A percentile compares a stretch with the other conserved stretches of the same genome.
Conservation (phyloP, 2,329 filamentous ascomycete species). For the Penicillium sp. region DNA sequence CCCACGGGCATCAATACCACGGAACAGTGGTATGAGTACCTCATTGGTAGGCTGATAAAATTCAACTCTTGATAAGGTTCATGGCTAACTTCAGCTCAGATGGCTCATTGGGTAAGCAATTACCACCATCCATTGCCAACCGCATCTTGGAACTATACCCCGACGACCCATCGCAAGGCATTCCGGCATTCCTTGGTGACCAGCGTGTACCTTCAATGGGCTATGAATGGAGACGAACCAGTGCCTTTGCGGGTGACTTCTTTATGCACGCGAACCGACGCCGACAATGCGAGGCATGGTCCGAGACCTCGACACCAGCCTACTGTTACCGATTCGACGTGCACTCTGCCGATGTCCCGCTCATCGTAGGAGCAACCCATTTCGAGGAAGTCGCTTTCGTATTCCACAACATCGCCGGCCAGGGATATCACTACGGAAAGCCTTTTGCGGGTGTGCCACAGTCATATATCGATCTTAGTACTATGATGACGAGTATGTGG, state of each 20-base stretch:
- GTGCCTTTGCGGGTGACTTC: conserved; percentile 62
- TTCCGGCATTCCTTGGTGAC: conserved; percentile 52
- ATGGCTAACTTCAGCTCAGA: conserved; percentile 30
- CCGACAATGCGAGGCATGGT: conserved; percentile 59
- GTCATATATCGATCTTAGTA: conserved; percentile 51
- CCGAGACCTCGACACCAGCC: conserved; percentile 55
- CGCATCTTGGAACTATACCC: conserved; percentile 60
- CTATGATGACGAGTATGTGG: conserved; percentile 60
- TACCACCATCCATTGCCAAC: conserved; percentile 40
- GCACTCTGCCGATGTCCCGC: conserved; percentile 50
- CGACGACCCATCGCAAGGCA: conserved; percentile 56
- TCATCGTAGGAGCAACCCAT: conserved; percentile 57
- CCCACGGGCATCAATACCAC: conserved; percentile 61
- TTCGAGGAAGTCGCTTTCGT: conserved; percentile 64
- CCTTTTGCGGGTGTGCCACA: conserved; percentile 50
- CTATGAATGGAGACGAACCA: conserved; percentile 60
- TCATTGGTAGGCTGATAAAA: conserved; percentile 37
- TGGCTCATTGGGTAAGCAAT: conserved; percentile 32
- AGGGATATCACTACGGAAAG: conserved; percentile 51
- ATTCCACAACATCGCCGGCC: conserved; percentile 58
- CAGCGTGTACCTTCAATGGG: conserved; percentile 47
- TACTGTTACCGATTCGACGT: conserved; percentile 71
- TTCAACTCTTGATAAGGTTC: not conserved
- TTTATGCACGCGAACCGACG: conserved; percentile 63
- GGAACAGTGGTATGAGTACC: conserved; percentile 56